A percentile compares a stretch with the other conserved stretches of the same genome.
These are phyloP conservation scores for Omphalea diandra DNA, from an alignment of 441 rosid genomes.

Conservation along the genomic window DNA sequence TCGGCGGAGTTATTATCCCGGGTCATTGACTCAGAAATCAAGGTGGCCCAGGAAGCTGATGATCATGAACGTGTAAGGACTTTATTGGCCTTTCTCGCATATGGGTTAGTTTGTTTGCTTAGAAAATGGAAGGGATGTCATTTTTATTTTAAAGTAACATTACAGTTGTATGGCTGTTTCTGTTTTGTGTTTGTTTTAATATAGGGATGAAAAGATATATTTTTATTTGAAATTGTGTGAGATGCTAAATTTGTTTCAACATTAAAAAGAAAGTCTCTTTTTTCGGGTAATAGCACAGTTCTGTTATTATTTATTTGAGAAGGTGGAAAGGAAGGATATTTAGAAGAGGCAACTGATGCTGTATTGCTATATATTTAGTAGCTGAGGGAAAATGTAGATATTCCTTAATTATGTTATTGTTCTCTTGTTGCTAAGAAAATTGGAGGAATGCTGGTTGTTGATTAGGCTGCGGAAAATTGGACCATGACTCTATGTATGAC, in stretches of 20 bases:
- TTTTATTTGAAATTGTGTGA: no score
- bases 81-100: not conserved
- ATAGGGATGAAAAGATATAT: not conserved
- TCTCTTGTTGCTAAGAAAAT: no score
- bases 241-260: not conserved
- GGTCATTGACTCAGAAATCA: constrained; percentile 62
- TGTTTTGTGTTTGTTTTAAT: not conserved
- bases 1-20: constrained; percentile 54
- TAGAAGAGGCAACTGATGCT: not conserved
- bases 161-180: not conserved
- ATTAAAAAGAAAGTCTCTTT: no score
- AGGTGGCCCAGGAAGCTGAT: constrained; percentile 57
- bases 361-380: no score
- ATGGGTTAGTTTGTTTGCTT: not conserved
- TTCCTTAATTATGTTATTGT: no score
- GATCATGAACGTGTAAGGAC: constrained; percentile 44
- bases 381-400: not conserved
- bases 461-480: not conserved
- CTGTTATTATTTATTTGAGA: no score
- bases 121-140: not conserved
- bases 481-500: not conserved
- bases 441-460: no score
- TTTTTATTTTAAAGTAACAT: no score
- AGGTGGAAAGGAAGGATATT: no score
- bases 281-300: no score